Conservation (phyloP, 2,329 filamentous ascomycete species). For the Alternaria conjuncta region DNA sequence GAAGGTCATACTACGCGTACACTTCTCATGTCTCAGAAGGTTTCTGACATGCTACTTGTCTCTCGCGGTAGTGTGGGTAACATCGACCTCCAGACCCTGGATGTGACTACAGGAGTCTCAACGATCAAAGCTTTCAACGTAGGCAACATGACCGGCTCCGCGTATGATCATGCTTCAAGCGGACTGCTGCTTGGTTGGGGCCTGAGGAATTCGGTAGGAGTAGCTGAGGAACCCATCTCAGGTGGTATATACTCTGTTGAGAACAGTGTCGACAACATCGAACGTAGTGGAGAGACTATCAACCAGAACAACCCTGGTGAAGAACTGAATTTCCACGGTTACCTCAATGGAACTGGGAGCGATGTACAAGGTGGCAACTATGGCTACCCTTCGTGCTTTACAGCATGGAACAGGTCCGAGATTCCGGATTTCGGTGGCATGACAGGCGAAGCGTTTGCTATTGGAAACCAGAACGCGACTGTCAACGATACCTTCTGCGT, state of each 20-base stretch:
- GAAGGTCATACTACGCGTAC: slow-evolving; percentile 71
- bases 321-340: slow-evolving; percentile 75
- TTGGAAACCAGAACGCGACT: slow-evolving; percentile 52
- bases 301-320: slow-evolving; percentile 74
- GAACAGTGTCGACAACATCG: slow-evolving; percentile 72
- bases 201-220: slow-evolving; percentile 73
- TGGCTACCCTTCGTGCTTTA: slow-evolving; percentile 74
- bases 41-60: slow-evolving; percentile 66
- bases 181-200: slow-evolving; percentile 68
- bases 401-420: slow-evolving; percentile 65
- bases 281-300: slow-evolving; percentile 64
- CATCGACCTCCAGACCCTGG: slow-evolving; percentile 62
- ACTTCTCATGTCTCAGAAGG: slow-evolving; percentile 64
- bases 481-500: slow-evolving; percentile 57
- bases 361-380: slow-evolving; percentile 62
- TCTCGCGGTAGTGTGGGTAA: slow-evolving; percentile 70
- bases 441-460: slow-evolving; percentile 59
- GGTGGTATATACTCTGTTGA: slow-evolving; percentile 66
- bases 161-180: slow-evolving; percentile 59
- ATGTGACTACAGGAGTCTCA: slow-evolving; percentile 64
- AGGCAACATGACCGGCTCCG: slow-evolving; percentile 46
- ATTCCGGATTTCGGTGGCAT: slow-evolving; percentile 57
- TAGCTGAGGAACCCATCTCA: slow-evolving; percentile 65
- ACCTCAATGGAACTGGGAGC: slow-evolving; percentile 58
- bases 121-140: slow-evolving; percentile 70